Evolutionary conservation across 352 stramenopile species (phyloP).

Genomic region (Phytophthora pisi): DNA sequence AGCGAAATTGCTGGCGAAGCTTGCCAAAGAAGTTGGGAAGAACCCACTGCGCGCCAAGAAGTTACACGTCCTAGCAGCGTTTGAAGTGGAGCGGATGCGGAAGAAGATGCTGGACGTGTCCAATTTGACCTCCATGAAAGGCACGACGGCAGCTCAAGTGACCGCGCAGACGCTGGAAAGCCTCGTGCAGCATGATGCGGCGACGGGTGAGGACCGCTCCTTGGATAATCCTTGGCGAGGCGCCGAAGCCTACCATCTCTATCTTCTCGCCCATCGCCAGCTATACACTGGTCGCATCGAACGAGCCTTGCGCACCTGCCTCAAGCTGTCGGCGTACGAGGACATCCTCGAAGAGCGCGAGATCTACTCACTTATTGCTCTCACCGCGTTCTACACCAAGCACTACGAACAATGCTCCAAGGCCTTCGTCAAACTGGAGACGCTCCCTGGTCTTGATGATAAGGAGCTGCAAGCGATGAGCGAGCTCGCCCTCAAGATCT

Average conservation of each 20-base stretch:
- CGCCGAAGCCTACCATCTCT: slow-evolving; percentile 94
- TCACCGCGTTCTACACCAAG: slow-evolving; percentile 92
- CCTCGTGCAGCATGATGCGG: slow-evolving; percentile 88
- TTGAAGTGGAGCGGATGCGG: slow-evolving; percentile 93
- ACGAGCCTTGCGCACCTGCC: slow-evolving; percentile 81
- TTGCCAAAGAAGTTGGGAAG: slow-evolving; percentile 81
- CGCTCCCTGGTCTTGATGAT: slow-evolving; percentile 59
- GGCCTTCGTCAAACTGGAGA: slow-evolving; percentile 94
- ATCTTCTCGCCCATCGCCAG: slow-evolving; percentile 92
- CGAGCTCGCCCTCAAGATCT: slow-evolving; percentile 87
- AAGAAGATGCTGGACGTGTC: slow-evolving; percentile 90
- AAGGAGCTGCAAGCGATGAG: slow-evolving; percentile 69
- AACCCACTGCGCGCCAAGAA: slow-evolving; percentile 94
- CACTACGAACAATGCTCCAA: slow-evolving; percentile 92
- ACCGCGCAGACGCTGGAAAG: slow-evolving; percentile 93
- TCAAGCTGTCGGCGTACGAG: slow-evolving; percentile 91
- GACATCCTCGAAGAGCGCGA: slow-evolving; percentile 92
- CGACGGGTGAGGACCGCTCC: slow-evolving; percentile 78
- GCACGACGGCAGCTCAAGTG: slow-evolving; percentile 72
- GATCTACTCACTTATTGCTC: slow-evolving; percentile 94
- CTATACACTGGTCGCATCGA: slow-evolving; percentile 89
- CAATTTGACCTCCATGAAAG: slow-evolving; percentile 58
- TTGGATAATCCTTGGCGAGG: slow-evolving; percentile 94
- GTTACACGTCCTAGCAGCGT: slow-evolving; percentile 92
- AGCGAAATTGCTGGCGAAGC: slow-evolving; percentile 88